A percentile compares a stretch with the other conserved stretches of the same genome.
Evolutionary conservation across 257 asterid species (phyloP).

Genomic region (Salvia hispanica): DNA sequence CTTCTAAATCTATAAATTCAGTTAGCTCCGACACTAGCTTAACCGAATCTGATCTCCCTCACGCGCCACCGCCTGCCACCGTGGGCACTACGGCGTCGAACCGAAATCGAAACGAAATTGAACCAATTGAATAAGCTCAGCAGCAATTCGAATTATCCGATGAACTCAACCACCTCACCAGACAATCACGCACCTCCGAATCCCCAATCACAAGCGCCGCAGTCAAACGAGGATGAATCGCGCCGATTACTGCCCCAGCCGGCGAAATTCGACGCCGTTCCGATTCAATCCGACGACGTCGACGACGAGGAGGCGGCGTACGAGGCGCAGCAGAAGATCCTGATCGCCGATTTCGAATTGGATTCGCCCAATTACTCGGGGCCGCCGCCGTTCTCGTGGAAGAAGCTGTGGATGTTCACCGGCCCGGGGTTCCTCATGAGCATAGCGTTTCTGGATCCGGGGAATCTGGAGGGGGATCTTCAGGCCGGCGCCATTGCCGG

Average conservation of each 20-base stretch:
- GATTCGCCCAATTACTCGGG: conserved; percentile 40
- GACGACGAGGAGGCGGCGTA: conserved; percentile 55
- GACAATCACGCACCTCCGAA: conserved; percentile 38
- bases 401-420: conserved; percentile 80
- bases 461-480: conserved; percentile 91
- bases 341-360: conserved; percentile 53
- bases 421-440: conserved; percentile 97
- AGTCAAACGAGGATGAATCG: conserved; percentile 49
- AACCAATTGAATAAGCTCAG: background rate
- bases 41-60: conserved; percentile 4
- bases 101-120: no score
- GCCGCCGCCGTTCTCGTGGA: conserved; percentile 77
- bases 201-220: conserved; percentile 11
- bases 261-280: conserved; percentile 36
- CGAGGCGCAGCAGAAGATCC: conserved; percentile 63
- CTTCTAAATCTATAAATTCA: conserved; percentile 40
- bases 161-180: conserved; percentile 52
- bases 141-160: conserved; percentile 31
- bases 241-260: conserved; percentile 50
- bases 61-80: conserved; percentile 27
- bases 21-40: conserved; percentile 25
- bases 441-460: conserved; percentile 93
- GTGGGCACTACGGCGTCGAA: conserved; percentile 5
- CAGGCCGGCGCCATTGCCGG: conserved; percentile 98
- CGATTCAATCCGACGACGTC: conserved; percentile 27